Conservation (phyloP, 1,284 basidiomycete species). For the Malassezia psittaci region DNA sequence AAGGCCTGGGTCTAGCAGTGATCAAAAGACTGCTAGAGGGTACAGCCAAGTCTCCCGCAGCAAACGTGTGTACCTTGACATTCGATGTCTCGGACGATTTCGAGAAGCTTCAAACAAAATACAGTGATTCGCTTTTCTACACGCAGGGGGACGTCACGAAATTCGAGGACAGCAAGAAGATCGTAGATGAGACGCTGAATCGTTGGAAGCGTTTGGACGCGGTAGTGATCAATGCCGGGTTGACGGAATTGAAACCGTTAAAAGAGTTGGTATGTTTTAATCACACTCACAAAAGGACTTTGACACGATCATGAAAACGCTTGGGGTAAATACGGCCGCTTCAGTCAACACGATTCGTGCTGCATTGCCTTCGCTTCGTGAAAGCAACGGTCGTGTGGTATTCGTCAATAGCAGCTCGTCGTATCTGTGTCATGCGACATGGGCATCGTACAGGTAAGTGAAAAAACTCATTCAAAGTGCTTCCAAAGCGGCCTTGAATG, state of each 20-base stretch:
- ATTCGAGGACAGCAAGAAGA: conserved; percentile 55
- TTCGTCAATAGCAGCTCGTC: conserved; percentile 75
- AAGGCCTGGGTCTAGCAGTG: conserved; percentile 69
- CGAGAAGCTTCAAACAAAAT: conserved; percentile 51
- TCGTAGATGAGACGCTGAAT: conserved; percentile 57
- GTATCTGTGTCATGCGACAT: conserved; percentile 58
- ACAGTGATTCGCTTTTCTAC: conserved; percentile 33
- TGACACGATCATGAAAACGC: conserved; percentile 53
- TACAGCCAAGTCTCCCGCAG: conserved; percentile 21
- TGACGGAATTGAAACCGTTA: conserved; percentile 49
- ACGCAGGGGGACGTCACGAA: conserved; percentile 58
- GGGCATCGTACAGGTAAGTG: conserved; percentile 61
- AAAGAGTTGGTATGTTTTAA: conserved; percentile 1
- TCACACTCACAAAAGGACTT: conserved; percentile 50
- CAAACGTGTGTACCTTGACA: conserved; percentile 65
- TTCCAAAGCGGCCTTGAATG: conserved; percentile 65
- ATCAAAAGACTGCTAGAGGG: conserved; percentile 56
- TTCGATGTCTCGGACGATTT: conserved; percentile 61
- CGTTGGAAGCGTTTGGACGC: conserved; percentile 60
- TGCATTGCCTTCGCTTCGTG: conserved; percentile 60
- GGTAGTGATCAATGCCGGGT: conserved; percentile 68
- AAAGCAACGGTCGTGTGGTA: conserved; percentile 57
- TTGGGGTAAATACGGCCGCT: conserved; percentile 73
- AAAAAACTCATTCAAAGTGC: conserved; percentile 16
- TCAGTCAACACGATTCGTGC: conserved; percentile 60